Base-by-base conservation (phyloP, 2,329 filamentous ascomycete species). In the Paecilomyces formosus region DNA sequence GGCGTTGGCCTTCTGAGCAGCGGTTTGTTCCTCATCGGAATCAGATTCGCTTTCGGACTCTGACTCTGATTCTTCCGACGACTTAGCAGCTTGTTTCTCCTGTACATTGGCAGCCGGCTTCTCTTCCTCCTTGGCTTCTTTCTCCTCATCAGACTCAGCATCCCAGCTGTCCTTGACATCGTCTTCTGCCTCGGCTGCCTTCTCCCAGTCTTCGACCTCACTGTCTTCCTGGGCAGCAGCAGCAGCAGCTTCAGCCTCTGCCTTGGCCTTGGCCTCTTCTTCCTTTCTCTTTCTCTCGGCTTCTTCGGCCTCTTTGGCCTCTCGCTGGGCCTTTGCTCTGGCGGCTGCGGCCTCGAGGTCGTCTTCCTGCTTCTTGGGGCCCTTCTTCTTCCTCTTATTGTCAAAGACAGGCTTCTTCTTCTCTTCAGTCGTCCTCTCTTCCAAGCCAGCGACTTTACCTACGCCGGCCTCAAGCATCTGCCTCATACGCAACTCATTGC, bases 101-200 rank as follows among this genome's bases (percentile, higher is more conserved):
- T 54, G 49, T 35, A 57, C 62, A 45, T 62, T 63, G 24, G 60
- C 55, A 53, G 59, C 60, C 11, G 69, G 54, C 74, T 81, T 53
- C 24, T 31, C 79, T 69, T 70, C 68, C 60, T 76, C 73, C 67
- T 92, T 89, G 6, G 90, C 88, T 54, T 90, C 89, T 2, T 86
- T 87, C 57, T 91, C 88, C 49, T 74, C 69, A 49, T 76, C 74
- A 7, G 72, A 71, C 21, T 72, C 65, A 33, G 89, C 92, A 72
- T 97, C 93, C 93, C 93, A 97, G 79, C 88, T 93, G 64, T 97
- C 93, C 76, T 97, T 97, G 68, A 96, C 82, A 60, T 31, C 8
- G 11, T 88, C 87, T 15, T 88, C 85, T 11, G 84, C 85, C 54
- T 89, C 89, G 26, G 87, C 89, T 55, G 90, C 87, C 30, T 87